Conservation (phyloP, 345 rosid genomes). For the Limnanthes douglasii region DNA sequence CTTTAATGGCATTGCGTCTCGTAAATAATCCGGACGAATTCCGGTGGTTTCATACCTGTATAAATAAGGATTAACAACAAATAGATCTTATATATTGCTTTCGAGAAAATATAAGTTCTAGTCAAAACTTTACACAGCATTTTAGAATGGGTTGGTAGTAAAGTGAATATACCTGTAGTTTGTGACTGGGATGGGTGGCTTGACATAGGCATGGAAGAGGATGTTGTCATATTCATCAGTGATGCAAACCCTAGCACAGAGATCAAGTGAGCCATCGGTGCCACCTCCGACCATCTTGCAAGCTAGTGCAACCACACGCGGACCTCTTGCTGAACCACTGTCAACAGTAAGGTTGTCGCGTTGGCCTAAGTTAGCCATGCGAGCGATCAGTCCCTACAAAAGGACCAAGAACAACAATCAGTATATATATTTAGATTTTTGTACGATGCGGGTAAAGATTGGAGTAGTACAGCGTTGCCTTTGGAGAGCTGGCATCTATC, state of each 20-base stretch:
- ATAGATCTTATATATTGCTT: too few relatives aligned
- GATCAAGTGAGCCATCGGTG: conserved; percentile 70
- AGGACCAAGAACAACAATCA: not conserved
- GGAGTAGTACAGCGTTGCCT: conserved; percentile 18
- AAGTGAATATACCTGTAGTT: too few relatives aligned
- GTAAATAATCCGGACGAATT: conserved; percentile 52
- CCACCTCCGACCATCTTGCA: conserved; percentile 97
- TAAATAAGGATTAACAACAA: too few relatives aligned
- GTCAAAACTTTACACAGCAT: too few relatives aligned
- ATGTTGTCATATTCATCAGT: conserved; percentile 63
- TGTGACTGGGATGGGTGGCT: conserved; percentile 59
- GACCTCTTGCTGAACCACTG: conserved; percentile 23
- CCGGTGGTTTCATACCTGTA: conserved; percentile 82
- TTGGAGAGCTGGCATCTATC: conserved; percentile 55
- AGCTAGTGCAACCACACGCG: conserved; percentile 55
- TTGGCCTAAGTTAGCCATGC: conserved; percentile 49
- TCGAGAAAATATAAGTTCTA: too few relatives aligned
- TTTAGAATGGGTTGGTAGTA: too few relatives aligned
- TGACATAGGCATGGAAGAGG: conserved; percentile 64
- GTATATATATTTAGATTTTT: not conserved
- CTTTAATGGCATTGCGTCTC: conserved; percentile 59
- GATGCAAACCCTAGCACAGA: conserved; percentile 72
- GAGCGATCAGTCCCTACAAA: conserved; percentile 36
- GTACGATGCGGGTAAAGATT: not conserved
- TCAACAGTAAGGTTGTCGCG: conserved; percentile 41